These are phyloP conservation scores for Crotalaria pallida DNA, from an alignment of 306 rosid species.

Conservation along the genomic window DNA sequence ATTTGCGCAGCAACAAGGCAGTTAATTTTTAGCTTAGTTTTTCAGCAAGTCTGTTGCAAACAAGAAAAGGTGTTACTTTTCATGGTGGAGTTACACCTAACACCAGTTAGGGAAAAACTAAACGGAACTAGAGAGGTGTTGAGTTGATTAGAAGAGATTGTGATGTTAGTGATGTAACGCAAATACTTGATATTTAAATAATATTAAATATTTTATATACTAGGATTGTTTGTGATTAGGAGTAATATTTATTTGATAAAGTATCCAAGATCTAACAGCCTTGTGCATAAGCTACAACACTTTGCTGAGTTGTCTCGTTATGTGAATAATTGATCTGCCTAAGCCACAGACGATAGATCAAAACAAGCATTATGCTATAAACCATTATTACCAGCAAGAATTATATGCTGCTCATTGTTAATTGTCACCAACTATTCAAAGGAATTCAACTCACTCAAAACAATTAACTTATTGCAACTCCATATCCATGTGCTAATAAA, in stretches of 20 bases:
- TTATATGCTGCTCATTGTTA: not conserved
- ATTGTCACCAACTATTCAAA: not conserved
- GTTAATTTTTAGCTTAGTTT: not conserved
- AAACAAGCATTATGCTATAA: not conserved
- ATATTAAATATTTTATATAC: not conserved
- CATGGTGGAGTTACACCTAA: not conserved
- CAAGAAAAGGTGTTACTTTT: not conserved
- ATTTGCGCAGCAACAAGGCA: not conserved
- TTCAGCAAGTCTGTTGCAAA: not conserved
- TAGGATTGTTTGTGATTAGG: not conserved
- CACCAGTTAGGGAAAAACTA: not conserved
- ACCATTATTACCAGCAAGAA: not conserved
- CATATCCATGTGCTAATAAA: not conserved
- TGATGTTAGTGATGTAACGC: not conserved
- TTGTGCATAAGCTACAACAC: not conserved
- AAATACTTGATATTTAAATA: not conserved
- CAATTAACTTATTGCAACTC: not conserved
- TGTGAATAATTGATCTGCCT: not conserved
- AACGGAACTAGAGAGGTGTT: not conserved
- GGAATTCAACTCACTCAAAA: constrained; percentile 5
- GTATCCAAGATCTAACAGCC: not conserved
- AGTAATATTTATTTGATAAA: not conserved
- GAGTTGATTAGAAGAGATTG: not conserved
- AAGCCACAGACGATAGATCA: not conserved
- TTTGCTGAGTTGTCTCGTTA: not conserved